Evolutionary conservation across 176 grass and related monocot genomes (phyloP).

Genomic region (Ensete ventricosum): DNA sequence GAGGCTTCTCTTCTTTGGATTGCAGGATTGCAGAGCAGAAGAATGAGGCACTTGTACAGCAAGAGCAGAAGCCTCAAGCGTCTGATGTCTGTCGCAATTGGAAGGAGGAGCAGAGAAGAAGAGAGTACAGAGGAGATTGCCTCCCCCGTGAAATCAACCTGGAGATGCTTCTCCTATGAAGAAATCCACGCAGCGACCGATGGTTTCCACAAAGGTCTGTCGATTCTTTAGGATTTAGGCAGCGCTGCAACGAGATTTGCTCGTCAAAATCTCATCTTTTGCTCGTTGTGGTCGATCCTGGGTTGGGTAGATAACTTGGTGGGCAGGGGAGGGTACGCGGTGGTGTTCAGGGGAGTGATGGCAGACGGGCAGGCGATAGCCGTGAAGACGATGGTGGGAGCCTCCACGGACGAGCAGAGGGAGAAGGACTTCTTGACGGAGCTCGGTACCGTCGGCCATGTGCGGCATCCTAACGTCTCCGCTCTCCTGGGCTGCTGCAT

Average conservation of each 20-base stretch:
- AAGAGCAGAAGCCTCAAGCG: not conserved
- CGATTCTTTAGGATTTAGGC: not conserved
- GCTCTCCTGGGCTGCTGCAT: constrained; percentile 13
- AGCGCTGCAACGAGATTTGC: not conserved
- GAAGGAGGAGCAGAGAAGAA: not conserved
- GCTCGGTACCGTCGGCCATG: constrained; percentile 7
- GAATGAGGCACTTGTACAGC: not conserved
- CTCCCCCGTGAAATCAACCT: not conserved
- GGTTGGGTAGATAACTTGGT: constrained; percentile 15
- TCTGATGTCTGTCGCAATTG: not conserved
- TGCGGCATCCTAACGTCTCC: constrained; percentile 14
- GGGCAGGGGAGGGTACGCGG: constrained; percentile 12
- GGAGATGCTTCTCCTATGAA: constrained; percentile 11
- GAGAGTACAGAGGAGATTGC: not conserved
- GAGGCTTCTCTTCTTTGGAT: not conserved
- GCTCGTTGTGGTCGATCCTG: not conserved
- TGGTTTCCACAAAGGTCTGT: constrained; percentile 2
- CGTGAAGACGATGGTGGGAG: constrained; percentile 12
- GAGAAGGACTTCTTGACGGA: constrained; percentile 17
- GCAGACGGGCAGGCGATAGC: constrained; percentile 4
- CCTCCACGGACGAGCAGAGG: constrained; percentile 1
- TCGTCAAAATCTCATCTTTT: not conserved
- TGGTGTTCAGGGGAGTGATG: constrained; percentile 13
- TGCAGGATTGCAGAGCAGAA: not conserved
- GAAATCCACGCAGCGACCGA: not conserved